Evolutionary conservation across 1,139 yeast species (phyloP).

Genomic region (Taiozyma onychis): DNA sequence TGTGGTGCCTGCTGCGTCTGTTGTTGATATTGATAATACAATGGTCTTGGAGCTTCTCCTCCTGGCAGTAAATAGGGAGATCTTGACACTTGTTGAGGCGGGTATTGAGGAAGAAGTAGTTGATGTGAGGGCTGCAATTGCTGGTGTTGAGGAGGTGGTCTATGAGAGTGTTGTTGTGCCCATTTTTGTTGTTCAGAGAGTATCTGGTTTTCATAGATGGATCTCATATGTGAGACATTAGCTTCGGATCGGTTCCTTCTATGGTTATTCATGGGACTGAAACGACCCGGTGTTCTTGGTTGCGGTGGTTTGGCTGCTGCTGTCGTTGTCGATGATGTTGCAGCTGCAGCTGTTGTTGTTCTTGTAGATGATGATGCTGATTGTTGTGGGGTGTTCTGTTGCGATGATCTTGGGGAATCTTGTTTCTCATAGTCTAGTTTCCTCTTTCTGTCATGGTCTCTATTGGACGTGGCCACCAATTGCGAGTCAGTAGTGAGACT

Average conservation of each 20-base stretch:
- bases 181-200: slow-evolving; percentile 4
- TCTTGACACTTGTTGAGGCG: slow-evolving; percentile 5
- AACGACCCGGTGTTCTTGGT: slow-evolving; percentile 7
- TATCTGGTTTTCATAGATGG: slow-evolving; percentile 18
- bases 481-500: slow-evolving; percentile 5
- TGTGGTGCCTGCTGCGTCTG: background rate
- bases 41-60: slow-evolving; percentile 1
- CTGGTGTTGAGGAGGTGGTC: background rate
- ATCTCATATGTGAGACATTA: slow-evolving; percentile 12
- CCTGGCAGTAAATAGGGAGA: slow-evolving; percentile 12
- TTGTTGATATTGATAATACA: slow-evolving; percentile 1
- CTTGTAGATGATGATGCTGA: background rate
- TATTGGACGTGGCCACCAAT: slow-evolving; percentile 3
- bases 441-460: slow-evolving; percentile 8
- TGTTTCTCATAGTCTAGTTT: slow-evolving; percentile 8
- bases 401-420: background rate
- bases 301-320: background rate
- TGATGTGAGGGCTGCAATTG: background rate
- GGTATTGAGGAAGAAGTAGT: background rate
- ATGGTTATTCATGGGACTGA: slow-evolving; percentile 7
- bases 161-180: slow-evolving; percentile 2
- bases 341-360: slow-evolving; percentile 1
- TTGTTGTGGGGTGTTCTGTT: background rate
- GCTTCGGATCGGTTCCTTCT: slow-evolving; percentile 25
- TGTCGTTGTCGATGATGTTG: background rate